These are phyloP conservation scores for Debaryomyces castellii DNA, from an alignment of 805 yeast genomes.

Conservation along the genomic window DNA sequence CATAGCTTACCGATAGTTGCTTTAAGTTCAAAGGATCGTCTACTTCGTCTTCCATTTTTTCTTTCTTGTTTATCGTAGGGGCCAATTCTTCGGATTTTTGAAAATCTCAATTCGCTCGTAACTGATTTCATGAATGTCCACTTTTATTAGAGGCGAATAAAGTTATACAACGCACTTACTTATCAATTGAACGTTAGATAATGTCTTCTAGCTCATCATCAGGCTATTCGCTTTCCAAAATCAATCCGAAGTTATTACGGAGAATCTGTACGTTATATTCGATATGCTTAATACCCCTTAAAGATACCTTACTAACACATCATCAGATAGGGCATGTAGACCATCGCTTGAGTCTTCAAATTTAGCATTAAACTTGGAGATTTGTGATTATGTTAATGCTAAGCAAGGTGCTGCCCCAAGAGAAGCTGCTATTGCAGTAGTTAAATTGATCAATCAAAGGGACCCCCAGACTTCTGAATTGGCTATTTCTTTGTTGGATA, in stretches of 20 bases:
- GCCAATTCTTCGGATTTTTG: neutral
- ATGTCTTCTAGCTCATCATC: constrained; percentile 16
- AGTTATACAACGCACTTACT: neutral
- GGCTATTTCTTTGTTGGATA: constrained; percentile 82
- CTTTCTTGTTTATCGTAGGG: neutral
- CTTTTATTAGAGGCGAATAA: neutral
- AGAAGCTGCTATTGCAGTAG: constrained; percentile 88
- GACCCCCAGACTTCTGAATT: constrained; percentile 82
- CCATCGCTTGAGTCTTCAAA: constrained; percentile 84
- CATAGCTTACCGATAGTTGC: constrained; percentile 59
- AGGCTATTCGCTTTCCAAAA: constrained; percentile 40
- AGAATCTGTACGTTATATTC: constrained; percentile 37
- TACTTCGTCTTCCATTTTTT: constrained; percentile 4
- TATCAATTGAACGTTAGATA: constrained; percentile 1
- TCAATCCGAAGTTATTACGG: constrained; percentile 46
- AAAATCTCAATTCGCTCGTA: neutral
- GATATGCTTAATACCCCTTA: neutral
- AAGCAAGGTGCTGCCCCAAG: constrained; percentile 90
- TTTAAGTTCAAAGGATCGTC: constrained; percentile 66
- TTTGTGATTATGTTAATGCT: constrained; percentile 89
- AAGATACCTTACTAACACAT: constrained; percentile 1
- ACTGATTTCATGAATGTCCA: neutral
- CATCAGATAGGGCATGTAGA: constrained; percentile 77
- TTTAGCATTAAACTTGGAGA: constrained; percentile 81
- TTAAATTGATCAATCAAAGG: constrained; percentile 74